A percentile compares a stretch with the other conserved stretches of the same genome.
phyloP scores from a whole-genome alignment of 1,284 basidiomycete genomes.

The Puccinia hordei region DNA sequence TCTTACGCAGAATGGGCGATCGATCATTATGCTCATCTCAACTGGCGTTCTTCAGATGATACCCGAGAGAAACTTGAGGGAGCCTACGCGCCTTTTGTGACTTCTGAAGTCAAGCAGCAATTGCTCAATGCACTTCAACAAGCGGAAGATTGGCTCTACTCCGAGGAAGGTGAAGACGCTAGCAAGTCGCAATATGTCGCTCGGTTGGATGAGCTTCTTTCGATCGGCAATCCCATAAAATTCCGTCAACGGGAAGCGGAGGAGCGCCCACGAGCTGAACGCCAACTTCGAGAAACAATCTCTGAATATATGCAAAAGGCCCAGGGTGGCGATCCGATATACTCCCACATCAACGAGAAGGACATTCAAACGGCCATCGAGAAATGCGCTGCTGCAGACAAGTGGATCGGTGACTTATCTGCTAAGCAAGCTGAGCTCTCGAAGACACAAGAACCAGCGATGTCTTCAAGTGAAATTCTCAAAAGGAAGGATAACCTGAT shows the following conservation, averaged over 20 bases:
- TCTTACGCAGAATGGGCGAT: not conserved
- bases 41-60: slow-evolving; percentile 65
- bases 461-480: slow-evolving; percentile 75
- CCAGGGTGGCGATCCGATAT: slow-evolving; percentile 77
- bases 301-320: slow-evolving; percentile 80
- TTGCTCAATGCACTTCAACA: slow-evolving; percentile 71
- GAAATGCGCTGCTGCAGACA: slow-evolving; percentile 71
- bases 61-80: slow-evolving; percentile 86
- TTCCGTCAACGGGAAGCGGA: slow-evolving; percentile 78
- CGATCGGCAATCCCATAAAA: slow-evolving; percentile 78
- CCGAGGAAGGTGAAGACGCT: slow-evolving; percentile 90
- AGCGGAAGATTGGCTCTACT: slow-evolving; percentile 92
- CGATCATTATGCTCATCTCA: not conserved
- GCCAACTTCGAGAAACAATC: slow-evolving; percentile 77
- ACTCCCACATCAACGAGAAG: slow-evolving; percentile 80
- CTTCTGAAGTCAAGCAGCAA: slow-evolving; percentile 73
- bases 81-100: slow-evolving; percentile 73
- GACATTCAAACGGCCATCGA: slow-evolving; percentile 67
- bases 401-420: slow-evolving; percentile 89
- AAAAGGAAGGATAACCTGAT: slow-evolving; percentile 87
- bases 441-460: slow-evolving; percentile 81
- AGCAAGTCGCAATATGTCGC: slow-evolving; percentile 83
- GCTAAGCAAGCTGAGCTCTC: slow-evolving; percentile 78
- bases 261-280: slow-evolving; percentile 71
- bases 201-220: slow-evolving; percentile 76